Evolutionary conservation across 345 rosid genomes (phyloP).

Genomic region (Turritis glabra): DNA sequence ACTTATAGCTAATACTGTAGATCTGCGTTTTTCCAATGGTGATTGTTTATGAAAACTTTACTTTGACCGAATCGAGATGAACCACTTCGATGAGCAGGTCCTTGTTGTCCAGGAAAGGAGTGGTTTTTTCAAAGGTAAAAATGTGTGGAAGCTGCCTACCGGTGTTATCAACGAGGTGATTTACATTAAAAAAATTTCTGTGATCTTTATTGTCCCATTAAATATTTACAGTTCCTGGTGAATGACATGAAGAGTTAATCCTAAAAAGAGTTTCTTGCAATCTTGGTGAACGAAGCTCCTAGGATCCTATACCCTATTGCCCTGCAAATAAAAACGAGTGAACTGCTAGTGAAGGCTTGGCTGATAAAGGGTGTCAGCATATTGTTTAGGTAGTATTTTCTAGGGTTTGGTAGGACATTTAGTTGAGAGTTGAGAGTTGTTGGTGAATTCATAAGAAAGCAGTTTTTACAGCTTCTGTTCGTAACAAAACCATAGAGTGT

Average conservation of each 20-base stretch:
- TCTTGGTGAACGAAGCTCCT: background rate
- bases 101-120: slow-evolving; percentile 78
- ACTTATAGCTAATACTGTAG: background rate
- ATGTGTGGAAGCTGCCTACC: slow-evolving; percentile 81
- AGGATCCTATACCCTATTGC: background rate
- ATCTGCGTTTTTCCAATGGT: background rate
- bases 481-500: background rate
- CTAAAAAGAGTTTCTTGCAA: background rate
- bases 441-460: background rate
- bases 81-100: slow-evolving; percentile 43
- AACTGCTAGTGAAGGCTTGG: background rate
- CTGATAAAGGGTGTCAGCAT: background rate
- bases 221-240: background rate
- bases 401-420: background rate
- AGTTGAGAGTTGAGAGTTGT: background rate
- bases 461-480: background rate
- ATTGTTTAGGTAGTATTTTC: background rate
- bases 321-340: background rate
- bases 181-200: background rate
- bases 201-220: background rate
- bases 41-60: background rate
- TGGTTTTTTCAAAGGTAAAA: slow-evolving; percentile 57
- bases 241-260: background rate
- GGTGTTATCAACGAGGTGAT: slow-evolving; percentile 76
- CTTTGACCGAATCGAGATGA: background rate